phyloP scores from a whole-genome alignment of 331 rosid species.

The Acacia concinna region DNA sequence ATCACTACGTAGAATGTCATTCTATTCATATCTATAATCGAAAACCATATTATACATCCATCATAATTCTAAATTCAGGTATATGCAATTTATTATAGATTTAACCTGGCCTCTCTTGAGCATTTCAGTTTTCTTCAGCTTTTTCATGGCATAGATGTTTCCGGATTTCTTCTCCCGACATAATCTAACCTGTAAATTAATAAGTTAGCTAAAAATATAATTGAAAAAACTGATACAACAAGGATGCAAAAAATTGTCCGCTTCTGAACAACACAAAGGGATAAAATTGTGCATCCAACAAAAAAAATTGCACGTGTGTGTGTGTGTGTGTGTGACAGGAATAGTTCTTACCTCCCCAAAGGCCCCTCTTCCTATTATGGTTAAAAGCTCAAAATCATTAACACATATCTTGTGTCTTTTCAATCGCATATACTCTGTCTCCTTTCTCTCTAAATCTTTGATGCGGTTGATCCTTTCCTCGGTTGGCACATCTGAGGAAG shows the following conservation, averaged over 20 bases:
- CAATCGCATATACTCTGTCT: slow-evolving; percentile 95
- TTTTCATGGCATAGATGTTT: slow-evolving; percentile 95
- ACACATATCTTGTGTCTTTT: slow-evolving; percentile 96
- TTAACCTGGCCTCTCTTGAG: slow-evolving; percentile 96
- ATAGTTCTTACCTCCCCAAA: slow-evolving; percentile 87
- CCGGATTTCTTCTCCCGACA: slow-evolving; percentile 99
- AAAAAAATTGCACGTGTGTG: slow-evolving; percentile 20
- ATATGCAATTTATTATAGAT: slow-evolving; percentile 17
- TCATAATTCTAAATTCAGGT: slow-evolving; percentile 24
- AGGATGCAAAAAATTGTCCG: slow-evolving; percentile 10
- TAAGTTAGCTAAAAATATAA: slow-evolving; percentile 34
- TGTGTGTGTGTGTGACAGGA: slow-evolving; percentile 19
- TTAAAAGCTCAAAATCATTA: slow-evolving; percentile 91
- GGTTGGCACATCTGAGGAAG: slow-evolving; percentile 89
- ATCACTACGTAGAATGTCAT: neutral
- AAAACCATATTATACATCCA: slow-evolving; percentile 19
- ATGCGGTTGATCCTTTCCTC: slow-evolving; percentile 88
- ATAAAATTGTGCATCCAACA: slow-evolving; percentile 23
- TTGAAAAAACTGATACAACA: slow-evolving; percentile 13
- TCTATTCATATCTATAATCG: slow-evolving; percentile 2
- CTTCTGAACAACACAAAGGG: slow-evolving; percentile 29
- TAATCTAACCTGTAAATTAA: slow-evolving; percentile 76
- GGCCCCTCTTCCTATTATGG: slow-evolving; percentile 98
- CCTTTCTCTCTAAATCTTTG: slow-evolving; percentile 95
- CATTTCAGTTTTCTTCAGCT: slow-evolving; percentile 98